Evolutionary conservation across 163 green algal genomes (phyloP).

Genomic region (Scenedesmus sp.): DNA sequence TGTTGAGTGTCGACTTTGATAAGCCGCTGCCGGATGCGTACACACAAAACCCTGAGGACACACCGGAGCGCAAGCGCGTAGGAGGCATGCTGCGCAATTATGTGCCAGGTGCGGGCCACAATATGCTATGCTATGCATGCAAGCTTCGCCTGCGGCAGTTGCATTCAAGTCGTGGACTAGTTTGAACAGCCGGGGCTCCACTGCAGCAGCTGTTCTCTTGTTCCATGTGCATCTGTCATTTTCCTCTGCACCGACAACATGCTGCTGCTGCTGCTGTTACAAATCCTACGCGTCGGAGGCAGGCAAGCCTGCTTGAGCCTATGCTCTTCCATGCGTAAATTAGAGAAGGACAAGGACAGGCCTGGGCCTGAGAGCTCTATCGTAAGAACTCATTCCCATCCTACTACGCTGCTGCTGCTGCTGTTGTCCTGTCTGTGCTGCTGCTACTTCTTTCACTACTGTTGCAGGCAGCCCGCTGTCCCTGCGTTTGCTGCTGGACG

Average conservation of each 20-base stretch:
- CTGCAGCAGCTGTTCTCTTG: no score
- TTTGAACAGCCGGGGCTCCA: no score
- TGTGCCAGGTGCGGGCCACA: conserved; percentile 3
- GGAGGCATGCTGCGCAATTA: conserved; percentile 14
- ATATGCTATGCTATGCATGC: no score
- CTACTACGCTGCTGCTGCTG: background rate
- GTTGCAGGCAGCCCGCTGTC: conserved; percentile 60
- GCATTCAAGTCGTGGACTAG: no score
- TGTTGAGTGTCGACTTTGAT: conserved; percentile 36
- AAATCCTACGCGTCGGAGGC: no score
- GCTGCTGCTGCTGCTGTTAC: no score
- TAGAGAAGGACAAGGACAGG: background rate
- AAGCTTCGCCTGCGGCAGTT: no score
- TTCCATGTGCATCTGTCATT: no score
- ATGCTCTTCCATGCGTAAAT: no score
- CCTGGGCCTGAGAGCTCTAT: background rate
- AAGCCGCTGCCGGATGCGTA: conserved; percentile 35
- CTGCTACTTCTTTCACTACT: background rate
- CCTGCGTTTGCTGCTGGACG: conserved; percentile 87
- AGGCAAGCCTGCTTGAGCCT: no score
- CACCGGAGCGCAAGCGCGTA: conserved; percentile 1
- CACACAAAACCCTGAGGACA: conserved; percentile 8
- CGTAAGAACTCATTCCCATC: background rate
- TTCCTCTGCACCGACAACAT: no score
- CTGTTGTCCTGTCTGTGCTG: background rate